Evolutionary conservation across 1,284 basidiomycete genomes (phyloP).

Genomic region (Golubevia pallescens): DNA sequence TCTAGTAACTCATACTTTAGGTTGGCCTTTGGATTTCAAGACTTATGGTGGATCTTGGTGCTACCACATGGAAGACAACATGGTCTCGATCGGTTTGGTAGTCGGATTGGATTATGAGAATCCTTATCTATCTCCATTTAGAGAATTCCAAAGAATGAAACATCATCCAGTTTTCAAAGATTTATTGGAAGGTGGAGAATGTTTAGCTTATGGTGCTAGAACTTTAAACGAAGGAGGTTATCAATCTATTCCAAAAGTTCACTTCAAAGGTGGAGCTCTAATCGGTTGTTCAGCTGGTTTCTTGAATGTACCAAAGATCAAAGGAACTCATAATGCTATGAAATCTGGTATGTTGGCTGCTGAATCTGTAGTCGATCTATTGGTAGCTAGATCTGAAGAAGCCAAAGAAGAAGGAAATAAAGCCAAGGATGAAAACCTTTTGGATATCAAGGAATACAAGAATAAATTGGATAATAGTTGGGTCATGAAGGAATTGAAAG

Average conservation of each 20-base stretch:
- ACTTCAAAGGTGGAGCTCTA: conserved; percentile 94
- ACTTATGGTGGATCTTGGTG: conserved; percentile 94
- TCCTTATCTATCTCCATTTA: conserved; percentile 89
- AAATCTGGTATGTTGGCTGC: conserved; percentile 97
- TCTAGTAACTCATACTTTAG: conserved; percentile 88
- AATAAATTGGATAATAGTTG: conserved; percentile 78
- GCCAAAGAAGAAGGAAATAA: conserved; percentile 52
- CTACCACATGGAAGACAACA: conserved; percentile 93
- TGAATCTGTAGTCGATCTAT: conserved; percentile 78
- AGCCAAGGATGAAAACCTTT: conserved; percentile 52
- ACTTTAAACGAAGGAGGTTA: conserved; percentile 92
- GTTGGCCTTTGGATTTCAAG: conserved; percentile 84
- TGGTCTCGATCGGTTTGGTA: conserved; percentile 89
- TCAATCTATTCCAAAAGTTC: conserved; percentile 86
- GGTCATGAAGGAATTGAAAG: conserved; percentile 85
- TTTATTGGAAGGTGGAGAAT: conserved; percentile 78
- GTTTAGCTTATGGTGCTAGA: conserved; percentile 89
- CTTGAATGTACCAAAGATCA: conserved; percentile 96
- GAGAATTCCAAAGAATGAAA: conserved; percentile 96
- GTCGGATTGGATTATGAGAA: conserved; percentile 94
- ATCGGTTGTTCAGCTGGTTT: conserved; percentile 94
- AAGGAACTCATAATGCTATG: conserved; percentile 99
- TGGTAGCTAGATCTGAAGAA: conserved; percentile 65
- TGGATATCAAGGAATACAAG: conserved; percentile 82
- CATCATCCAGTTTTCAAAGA: conserved; percentile 90